A percentile compares a stretch with the other conserved stretches of the same genome.
phyloP scores from a whole-genome alignment of 2,329 filamentous ascomycete genomes.

The Acephala macrosclerotiorum region DNA sequence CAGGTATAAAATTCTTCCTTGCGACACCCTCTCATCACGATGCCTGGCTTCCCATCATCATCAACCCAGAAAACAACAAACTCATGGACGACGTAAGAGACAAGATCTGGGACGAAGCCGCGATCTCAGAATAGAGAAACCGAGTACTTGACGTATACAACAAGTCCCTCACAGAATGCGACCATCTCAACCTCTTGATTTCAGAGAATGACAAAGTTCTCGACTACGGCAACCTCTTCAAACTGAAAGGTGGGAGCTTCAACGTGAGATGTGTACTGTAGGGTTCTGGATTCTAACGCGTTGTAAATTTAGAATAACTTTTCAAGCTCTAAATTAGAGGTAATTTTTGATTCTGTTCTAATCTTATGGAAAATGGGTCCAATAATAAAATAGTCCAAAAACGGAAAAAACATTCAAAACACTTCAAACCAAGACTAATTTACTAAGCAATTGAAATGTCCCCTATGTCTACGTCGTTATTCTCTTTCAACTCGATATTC shows the following conservation, averaged over 20 bases:
- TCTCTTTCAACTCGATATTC: no score
- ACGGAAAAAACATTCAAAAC: no score
- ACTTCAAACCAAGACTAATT: no score
- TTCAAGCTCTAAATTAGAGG: no score
- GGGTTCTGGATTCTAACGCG: no score
- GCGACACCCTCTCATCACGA: conserved; percentile 56
- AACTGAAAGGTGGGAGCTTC: conserved; percentile 19
- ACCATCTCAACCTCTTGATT: not conserved
- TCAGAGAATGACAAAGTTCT: not conserved
- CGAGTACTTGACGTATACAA: not conserved
- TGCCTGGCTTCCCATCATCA: conserved; percentile 51
- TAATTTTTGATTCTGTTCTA: no score
- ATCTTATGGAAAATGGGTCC: no score
- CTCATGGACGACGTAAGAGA: not conserved
- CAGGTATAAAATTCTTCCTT: conserved; percentile 56
- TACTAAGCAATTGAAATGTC: no score
- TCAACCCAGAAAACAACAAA: conserved; percentile 15
- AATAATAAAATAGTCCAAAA: no score
- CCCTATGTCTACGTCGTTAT: no score
- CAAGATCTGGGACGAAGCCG: conserved; percentile 24
- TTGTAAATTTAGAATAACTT: no score
- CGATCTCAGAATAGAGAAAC: conserved; percentile 20
- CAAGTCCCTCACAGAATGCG: not conserved
- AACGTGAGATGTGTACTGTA: not conserved
- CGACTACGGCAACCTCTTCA: not conserved